These are phyloP conservation scores for Leccinum longicurvipes DNA, from an alignment of 768 basidiomycete genomes.

Conservation along the genomic window DNA sequence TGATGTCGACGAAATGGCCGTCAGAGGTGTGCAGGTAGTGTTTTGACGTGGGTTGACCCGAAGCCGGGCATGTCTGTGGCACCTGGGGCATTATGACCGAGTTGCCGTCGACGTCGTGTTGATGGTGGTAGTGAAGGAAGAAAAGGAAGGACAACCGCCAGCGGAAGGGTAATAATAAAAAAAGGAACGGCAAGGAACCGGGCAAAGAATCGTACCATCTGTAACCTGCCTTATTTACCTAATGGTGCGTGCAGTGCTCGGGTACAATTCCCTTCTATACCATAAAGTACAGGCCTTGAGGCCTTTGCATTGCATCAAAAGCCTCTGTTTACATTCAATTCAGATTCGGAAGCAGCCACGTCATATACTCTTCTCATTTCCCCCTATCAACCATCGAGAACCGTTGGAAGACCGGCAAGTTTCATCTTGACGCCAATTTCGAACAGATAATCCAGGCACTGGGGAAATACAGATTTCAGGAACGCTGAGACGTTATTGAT, in stretches of 20 bases:
- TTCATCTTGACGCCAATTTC: conserved; percentile 87
- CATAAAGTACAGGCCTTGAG: neutral
- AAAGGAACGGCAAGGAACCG: neutral
- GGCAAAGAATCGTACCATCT: conserved; percentile 20
- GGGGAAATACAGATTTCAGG: neutral
- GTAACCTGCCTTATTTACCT: conserved; percentile 10
- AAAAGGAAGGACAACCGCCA: neutral
- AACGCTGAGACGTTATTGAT: neutral
- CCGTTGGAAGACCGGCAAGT: conserved; percentile 54
- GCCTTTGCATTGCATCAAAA: neutral
- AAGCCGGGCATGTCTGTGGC: conserved; percentile 17
- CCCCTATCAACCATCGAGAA: conserved; percentile 23
- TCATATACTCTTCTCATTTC: neutral
- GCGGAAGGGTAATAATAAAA: neutral
- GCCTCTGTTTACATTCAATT: neutral
- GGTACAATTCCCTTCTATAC: neutral
- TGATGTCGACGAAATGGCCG: conserved; percentile 69
- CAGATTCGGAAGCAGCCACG: neutral
- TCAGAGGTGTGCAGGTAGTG: conserved; percentile 61
- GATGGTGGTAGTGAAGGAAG: conserved; percentile 1
- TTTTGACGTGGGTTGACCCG: conserved; percentile 12
- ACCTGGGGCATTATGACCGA: conserved; percentile 19
- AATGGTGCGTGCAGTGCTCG: neutral
- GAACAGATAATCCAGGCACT: conserved; percentile 90
- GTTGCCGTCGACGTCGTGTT: neutral